Base-by-base conservation (phyloP, 2,329 filamentous ascomycete species). In the Monosporascus sp. region DNA sequence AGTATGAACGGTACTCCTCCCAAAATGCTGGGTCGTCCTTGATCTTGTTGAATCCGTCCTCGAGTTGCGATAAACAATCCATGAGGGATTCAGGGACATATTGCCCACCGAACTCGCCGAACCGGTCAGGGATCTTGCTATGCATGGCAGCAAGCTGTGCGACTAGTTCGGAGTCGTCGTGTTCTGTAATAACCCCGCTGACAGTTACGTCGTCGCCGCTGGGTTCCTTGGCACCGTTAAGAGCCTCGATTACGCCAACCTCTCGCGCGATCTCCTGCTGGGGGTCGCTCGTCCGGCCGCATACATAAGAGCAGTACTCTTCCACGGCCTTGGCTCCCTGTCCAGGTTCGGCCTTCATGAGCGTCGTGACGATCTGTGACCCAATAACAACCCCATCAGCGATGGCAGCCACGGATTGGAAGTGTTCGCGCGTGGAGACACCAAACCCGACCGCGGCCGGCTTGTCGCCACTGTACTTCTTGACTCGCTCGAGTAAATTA, bases 41-140 rank as follows among this genome's bases (percentile, higher is more conserved):
- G 56, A 94, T 91, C 63, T 87, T 77, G 64, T 94, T 87, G 78
- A 99, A 99, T 36, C 93, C 94, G 27, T 85, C 83, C 73, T 99
- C 93, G 6, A 99, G 82, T 73, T 99, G 84, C 1, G 86, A 86
- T 54, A 99, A 77, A 68, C 93, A 97, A 74, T 97, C 93, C 93
- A 99, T 97, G 56, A 99, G 81, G 20, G 91, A 94, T 72, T 99
- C 94, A 1, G 94, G 94, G 3, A 99, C 94, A 67, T 97, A 99
- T 72, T 97, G 93, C 17, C 94, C 94, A 64, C 94, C 94, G 60
- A 96, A 99, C 69, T 97, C 89, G 60, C 94, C 94, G 65, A 99
- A 97, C 50, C 91, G 86, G 58, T 90, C 84, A 14, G 92, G 90
- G 50, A 94, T 84, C 62, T 87, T 84, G 59, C 82, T 81, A 67